Evolutionary conservation across 2,329 filamentous ascomycete species (phyloP).

Genomic region (Colletotrichum lupini): DNA sequence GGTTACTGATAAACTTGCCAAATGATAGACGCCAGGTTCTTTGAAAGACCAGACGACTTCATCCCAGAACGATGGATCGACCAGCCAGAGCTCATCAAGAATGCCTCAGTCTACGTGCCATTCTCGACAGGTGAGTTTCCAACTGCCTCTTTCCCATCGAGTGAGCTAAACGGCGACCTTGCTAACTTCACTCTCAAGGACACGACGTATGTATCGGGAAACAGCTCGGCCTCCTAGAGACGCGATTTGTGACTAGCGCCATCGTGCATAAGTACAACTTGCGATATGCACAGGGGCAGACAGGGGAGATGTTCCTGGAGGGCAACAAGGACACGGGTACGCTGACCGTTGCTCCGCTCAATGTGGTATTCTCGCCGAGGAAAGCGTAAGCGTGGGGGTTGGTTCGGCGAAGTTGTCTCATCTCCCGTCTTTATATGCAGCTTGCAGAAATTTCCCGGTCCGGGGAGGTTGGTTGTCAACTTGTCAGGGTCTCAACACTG

Average conservation of each 20-base stretch:
- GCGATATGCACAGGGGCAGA: slow-evolving; percentile 21
- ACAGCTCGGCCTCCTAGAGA: slow-evolving; percentile 47
- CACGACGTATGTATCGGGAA: slow-evolving; percentile 50
- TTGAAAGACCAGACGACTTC: slow-evolving; percentile 42
- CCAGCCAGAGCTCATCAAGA: slow-evolving; percentile 43
- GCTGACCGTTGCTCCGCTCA: slow-evolving; percentile 19
- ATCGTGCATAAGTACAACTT: slow-evolving; percentile 26
- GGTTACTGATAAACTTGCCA: background rate
- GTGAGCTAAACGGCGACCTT: no score
- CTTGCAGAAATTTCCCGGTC: background rate
- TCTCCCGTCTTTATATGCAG: background rate
- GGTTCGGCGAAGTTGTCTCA: background rate
- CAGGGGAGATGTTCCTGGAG: slow-evolving; percentile 10
- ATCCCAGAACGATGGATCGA: slow-evolving; percentile 51
- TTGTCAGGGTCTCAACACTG: background rate
- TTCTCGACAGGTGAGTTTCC: slow-evolving; percentile 43
- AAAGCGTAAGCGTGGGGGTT: background rate
- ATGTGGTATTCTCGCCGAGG: slow-evolving; percentile 21
- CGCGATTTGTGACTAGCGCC: slow-evolving; percentile 36
- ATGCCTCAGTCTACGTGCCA: slow-evolving; percentile 43
- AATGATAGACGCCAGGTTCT: slow-evolving; percentile 34
- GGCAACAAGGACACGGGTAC: slow-evolving; percentile 29
- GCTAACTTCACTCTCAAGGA: background rate
- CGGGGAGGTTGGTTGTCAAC: background rate
- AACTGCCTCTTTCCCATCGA: background rate